Percentiles rank a stretch among this genome's conserved stretches.
Conservation (phyloP, 2,329 filamentous ascomycete species). For the Incumbomyces lentus region DNA sequence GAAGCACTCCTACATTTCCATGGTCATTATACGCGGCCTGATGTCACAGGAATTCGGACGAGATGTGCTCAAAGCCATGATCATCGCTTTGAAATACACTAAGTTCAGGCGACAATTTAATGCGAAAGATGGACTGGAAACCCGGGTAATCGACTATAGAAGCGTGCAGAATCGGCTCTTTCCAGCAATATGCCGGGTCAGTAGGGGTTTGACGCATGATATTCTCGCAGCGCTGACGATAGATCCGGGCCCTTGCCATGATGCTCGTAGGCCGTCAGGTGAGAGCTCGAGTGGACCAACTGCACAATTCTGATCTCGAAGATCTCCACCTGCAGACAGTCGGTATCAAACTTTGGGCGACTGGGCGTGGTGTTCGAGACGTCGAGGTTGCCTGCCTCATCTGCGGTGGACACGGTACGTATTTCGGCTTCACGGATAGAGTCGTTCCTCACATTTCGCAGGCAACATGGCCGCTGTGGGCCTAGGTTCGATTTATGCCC, state of each 20-base stretch:
- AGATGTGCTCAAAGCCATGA: conserved; percentile 25
- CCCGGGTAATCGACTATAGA: conserved; percentile 18
- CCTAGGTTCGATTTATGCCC: conserved; percentile 5
- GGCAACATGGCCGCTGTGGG: not conserved
- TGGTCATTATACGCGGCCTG: conserved; percentile 25
- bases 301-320: conserved; percentile 13
- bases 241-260: conserved; percentile 12
- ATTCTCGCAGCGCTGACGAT: not conserved
- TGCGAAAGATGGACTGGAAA: conserved; percentile 7
- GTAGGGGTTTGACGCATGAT: not conserved
- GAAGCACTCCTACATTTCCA: conserved; percentile 27
- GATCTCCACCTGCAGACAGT: conserved; percentile 21
- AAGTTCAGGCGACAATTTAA: conserved; percentile 23
- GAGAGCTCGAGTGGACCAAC: conserved; percentile 3
- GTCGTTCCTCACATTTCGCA: not conserved
- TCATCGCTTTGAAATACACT: conserved; percentile 28
- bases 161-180: conserved; percentile 20
- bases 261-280: conserved; percentile 19
- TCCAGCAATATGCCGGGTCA: conserved; percentile 17
- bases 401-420: conserved; percentile 13
- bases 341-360: conserved; percentile 19
- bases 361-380: conserved; percentile 15
- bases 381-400: conserved; percentile 20
- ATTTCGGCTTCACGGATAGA: too few species aligned
- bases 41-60: conserved; percentile 23